Evolutionary conservation across 352 stramenopile genomes (phyloP), one percentile per base, ranked within the genome.

Genomic region (Pythium phragmitis): DNA sequence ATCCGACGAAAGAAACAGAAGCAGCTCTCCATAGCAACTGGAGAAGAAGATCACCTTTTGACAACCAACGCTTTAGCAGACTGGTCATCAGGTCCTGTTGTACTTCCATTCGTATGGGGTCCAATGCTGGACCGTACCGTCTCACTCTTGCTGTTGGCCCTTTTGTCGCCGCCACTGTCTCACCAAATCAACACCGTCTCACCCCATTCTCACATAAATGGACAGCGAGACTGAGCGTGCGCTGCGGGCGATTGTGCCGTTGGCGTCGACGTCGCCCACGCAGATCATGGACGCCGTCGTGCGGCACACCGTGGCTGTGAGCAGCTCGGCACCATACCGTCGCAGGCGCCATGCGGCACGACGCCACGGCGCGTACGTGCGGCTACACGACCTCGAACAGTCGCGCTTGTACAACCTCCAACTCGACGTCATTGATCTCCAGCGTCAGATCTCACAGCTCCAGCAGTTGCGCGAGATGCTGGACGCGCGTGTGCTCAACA

Each of bases 281-380:
- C 26, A 64, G 47, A 37, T 69, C 54, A 69, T 69, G 62, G 54
- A 63, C 34, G 49, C 36, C 3, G 62, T 69, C 47, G 62, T 69
- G n/a, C 36, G 64, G 54, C 62, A 63, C 55, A 33, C 62, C 4
- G 19, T 55, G 8, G 30, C 39, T 16, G 55, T 17, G 12, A 60
- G 62, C 49, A 43, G 41, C 2, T 21, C 11, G 19, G 54, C 41
- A 2, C 41, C 62, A 19, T 36, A 58, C 14, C 61, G 60, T 21
- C 55, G 43, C 19, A 53, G 61, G 2, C 61, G 61, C 0, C 61
- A 52, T 21, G 45, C 52, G 30, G 23, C n/a, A 4, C 61, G 61
- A 1, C 61, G 53, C 19, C 61, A 68, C 39, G 61, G 61, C 23
- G 62, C 62, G 4, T 69, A 64, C 55, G 62, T 63, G 53, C 62